These are phyloP conservation scores for Aspergillus piperis DNA, from an alignment of 2,329 filamentous ascomycete genomes.

Conservation along the genomic window DNA sequence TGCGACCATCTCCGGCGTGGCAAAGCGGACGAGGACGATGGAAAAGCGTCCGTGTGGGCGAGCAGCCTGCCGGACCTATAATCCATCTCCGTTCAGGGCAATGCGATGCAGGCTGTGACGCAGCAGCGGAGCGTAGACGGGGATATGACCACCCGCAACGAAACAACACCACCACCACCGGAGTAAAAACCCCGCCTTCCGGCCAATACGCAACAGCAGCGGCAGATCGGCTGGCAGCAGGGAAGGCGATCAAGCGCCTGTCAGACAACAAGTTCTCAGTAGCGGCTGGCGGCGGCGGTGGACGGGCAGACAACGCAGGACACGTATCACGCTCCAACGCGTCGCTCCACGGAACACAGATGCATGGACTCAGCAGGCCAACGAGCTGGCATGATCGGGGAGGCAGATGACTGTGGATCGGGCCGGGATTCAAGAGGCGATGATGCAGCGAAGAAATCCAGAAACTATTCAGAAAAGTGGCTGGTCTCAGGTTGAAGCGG, in stretches of 20 bases:
- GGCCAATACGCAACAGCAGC: conserved; percentile 10
- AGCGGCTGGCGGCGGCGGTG: background rate
- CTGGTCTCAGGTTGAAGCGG: background rate
- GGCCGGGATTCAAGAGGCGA: too few relatives aligned
- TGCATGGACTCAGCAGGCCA: conserved; percentile 19
- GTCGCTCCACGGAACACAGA: conserved; percentile 15
- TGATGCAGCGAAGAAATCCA: background rate
- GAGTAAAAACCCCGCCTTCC: conserved; percentile 15
- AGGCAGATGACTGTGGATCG: conserved; percentile 14
- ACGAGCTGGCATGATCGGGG: conserved; percentile 21
- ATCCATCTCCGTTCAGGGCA: conserved; percentile 32
- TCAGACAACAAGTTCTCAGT: conserved; percentile 3
- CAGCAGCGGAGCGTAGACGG: background rate
- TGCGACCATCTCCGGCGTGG: conserved; percentile 36
- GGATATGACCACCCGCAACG: background rate
- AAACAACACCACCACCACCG: conserved; percentile 8
- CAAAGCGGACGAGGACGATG: conserved; percentile 34
- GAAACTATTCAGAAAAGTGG: background rate
- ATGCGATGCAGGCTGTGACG: conserved; percentile 10
- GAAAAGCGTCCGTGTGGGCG: conserved; percentile 30
- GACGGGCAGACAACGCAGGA: conserved; percentile 7
- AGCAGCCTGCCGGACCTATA: conserved; percentile 31
- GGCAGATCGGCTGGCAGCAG: conserved; percentile 13
- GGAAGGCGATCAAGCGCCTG: conserved; percentile 12
- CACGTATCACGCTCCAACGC: conserved; percentile 20